Percentiles rank a stretch among this genome's conserved stretches.
These are phyloP conservation scores for Diplodia intermedia DNA, from an alignment of 2,329 filamentous ascomycete genomes.

Conservation along the genomic window DNA sequence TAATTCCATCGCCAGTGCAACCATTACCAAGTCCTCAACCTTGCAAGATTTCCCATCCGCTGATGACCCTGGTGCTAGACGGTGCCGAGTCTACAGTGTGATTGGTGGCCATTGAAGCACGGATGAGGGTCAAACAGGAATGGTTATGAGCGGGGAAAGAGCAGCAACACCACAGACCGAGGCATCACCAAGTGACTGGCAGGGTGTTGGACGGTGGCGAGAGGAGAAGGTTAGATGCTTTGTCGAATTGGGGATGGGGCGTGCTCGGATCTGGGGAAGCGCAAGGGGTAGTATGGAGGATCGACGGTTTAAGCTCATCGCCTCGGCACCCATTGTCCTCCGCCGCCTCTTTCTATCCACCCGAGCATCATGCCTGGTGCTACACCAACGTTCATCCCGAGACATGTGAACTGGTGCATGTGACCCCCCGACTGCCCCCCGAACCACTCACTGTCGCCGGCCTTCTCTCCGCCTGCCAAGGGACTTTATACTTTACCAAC, in stretches of 20 bases:
- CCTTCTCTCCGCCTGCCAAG: background rate
- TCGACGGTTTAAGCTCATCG: conserved; percentile 29
- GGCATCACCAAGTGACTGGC: background rate
- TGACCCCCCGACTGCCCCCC: background rate
- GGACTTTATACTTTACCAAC: background rate
- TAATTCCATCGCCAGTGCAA: background rate
- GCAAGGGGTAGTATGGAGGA: conserved; percentile 31
- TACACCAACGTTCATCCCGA: conserved; percentile 7
- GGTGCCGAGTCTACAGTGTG: background rate
- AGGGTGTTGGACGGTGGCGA: background rate
- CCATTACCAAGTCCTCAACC: background rate
- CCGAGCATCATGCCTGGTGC: background rate
- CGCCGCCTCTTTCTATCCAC: background rate
- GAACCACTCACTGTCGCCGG: background rate
- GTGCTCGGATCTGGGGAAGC: conserved; percentile 25
- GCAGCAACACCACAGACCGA: conserved; percentile 12
- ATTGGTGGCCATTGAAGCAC: background rate
- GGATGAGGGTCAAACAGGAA: conserved; percentile 8
- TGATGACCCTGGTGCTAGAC: background rate
- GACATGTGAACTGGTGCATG: conserved; percentile 13
- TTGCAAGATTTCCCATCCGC: background rate
- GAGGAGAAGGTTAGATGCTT: conserved; percentile 23
- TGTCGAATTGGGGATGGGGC: conserved; percentile 18
- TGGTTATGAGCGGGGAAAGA: background rate
- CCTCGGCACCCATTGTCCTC: conserved; percentile 5